Evolutionary conservation across 2,329 filamentous ascomycete species (phyloP).

Genomic region (Calonectria montana): DNA sequence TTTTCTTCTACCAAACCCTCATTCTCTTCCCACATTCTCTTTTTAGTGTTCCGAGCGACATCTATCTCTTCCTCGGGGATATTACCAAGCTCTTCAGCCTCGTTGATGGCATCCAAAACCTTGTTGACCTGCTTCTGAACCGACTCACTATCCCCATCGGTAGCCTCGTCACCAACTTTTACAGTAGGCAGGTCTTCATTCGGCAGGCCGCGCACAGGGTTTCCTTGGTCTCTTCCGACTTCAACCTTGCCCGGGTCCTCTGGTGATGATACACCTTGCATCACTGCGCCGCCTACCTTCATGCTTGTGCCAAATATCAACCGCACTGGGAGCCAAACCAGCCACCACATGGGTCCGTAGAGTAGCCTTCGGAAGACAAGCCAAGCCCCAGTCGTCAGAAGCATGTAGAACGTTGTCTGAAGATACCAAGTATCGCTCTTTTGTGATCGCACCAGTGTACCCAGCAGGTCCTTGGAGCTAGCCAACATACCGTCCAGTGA

Average conservation of each 20-base stretch:
- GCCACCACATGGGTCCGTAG: conserved; percentile 92
- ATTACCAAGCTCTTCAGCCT: conserved; percentile 42
- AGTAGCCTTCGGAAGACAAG: conserved; percentile 85
- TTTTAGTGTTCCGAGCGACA: conserved; percentile 41
- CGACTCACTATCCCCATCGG: conserved; percentile 48
- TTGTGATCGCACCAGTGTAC: conserved; percentile 83
- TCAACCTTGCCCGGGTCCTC: conserved; percentile 40
- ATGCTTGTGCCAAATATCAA: conserved; percentile 70
- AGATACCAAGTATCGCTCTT: conserved; percentile 99
- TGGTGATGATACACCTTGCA: conserved; percentile 46
- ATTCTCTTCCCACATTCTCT: conserved; percentile 44
- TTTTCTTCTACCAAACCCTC: conserved; percentile 39
- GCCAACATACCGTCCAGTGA: conserved; percentile 82
- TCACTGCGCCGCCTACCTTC: conserved; percentile 65
- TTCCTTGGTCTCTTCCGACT: conserved; percentile 41
- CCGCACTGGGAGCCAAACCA: conserved; percentile 85
- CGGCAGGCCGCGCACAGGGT: conserved; percentile 49
- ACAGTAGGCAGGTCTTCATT: conserved; percentile 61
- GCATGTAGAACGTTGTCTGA: conserved; percentile 86
- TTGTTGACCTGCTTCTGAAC: conserved; percentile 66
- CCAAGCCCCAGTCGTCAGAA: conserved; percentile 83
- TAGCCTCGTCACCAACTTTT: conserved; percentile 51
- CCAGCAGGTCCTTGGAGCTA: conserved; percentile 79
- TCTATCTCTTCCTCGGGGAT: conserved; percentile 31
- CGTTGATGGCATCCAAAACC: conserved; percentile 61